These are phyloP conservation scores for Aspergillus sclerotiicarbonarius DNA, from an alignment of 495 filamentous ascomycete genomes.

Conservation along the genomic window DNA sequence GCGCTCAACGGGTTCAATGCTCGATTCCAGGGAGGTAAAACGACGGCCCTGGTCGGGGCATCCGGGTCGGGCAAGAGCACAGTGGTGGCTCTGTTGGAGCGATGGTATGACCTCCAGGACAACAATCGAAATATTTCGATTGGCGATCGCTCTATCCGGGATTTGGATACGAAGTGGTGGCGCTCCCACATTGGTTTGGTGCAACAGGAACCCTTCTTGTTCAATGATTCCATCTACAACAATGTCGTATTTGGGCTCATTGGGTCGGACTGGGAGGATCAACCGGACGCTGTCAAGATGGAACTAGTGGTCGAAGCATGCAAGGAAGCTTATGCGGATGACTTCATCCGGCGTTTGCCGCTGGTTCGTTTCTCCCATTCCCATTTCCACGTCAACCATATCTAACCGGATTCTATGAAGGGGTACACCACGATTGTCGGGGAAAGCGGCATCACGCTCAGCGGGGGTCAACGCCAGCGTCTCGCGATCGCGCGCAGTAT, in stretches of 20 bases:
- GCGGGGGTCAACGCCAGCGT: slow-evolving; percentile 56
- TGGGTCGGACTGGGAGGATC: slow-evolving; percentile 56
- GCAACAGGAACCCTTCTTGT: slow-evolving; percentile 69
- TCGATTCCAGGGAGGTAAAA: slow-evolving; percentile 42
- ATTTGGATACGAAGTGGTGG: slow-evolving; percentile 61
- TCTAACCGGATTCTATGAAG: slow-evolving; percentile 32
- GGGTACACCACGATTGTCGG: slow-evolving; percentile 39
- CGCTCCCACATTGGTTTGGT: slow-evolving; percentile 63
- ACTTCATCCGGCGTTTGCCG: slow-evolving; percentile 34
- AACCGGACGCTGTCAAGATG: slow-evolving; percentile 47
- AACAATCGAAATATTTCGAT: slow-evolving; percentile 46
- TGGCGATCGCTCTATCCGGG: slow-evolving; percentile 45
- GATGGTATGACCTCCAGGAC: slow-evolving; percentile 55
- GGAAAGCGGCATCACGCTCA: slow-evolving; percentile 34
- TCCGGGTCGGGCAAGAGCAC: slow-evolving; percentile 66
- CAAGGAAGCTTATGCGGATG: slow-evolving; percentile 26
- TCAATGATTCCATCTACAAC: slow-evolving; percentile 63
- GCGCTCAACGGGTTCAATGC: slow-evolving; percentile 44
- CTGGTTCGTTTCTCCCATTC: slow-evolving; percentile 16
- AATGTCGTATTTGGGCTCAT: slow-evolving; percentile 65
- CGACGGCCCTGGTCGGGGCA: slow-evolving; percentile 57
- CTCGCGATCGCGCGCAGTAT: slow-evolving; percentile 73
- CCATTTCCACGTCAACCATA: background rate
- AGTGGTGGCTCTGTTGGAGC: slow-evolving; percentile 61
- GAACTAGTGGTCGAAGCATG: slow-evolving; percentile 31